Conservation (phyloP, 306 rosid species). For the Trifolium fragiferum region DNA sequence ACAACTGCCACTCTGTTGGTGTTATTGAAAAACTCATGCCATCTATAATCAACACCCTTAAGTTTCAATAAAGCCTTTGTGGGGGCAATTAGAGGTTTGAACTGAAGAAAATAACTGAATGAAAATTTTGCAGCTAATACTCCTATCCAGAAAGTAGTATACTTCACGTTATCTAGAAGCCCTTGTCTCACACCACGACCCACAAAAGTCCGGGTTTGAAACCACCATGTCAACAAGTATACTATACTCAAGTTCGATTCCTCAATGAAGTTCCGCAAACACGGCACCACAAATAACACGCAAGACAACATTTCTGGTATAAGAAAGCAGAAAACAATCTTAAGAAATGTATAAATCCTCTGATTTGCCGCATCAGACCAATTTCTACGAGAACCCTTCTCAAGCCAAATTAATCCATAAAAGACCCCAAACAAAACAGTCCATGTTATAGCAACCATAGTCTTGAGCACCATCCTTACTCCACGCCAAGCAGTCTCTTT, state of each 20-base stretch:
- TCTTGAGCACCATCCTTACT: constrained; percentile 82
- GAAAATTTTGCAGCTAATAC: constrained; percentile 79
- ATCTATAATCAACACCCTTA: constrained; percentile 36
- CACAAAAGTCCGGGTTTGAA: constrained; percentile 78
- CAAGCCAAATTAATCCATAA: constrained; percentile 77
- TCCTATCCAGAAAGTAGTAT: constrained; percentile 69
- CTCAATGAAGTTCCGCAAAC: constrained; percentile 77
- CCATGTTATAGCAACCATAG: constrained; percentile 71
- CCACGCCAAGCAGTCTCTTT: constrained; percentile 78
- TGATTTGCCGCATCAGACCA: constrained; percentile 76
- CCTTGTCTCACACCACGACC: constrained; percentile 94
- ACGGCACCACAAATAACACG: constrained; percentile 70
- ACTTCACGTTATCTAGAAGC: constrained; percentile 71
- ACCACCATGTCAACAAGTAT: constrained; percentile 89
- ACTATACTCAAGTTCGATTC: constrained; percentile 63
- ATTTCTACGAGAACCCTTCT: constrained; percentile 56
- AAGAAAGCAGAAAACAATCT: constrained; percentile 63
- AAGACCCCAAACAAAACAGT: constrained; percentile 70
- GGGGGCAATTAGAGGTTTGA: constrained; percentile 83
- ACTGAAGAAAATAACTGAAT: constrained; percentile 88
- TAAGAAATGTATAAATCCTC: constrained; percentile 65
- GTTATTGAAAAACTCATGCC: constrained; percentile 81
- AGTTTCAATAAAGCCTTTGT: constrained; percentile 67
- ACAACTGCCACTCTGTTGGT: constrained; percentile 71
- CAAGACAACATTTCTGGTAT: constrained; percentile 75